Conservation (phyloP, 805 yeast species). For the Wickerhamomyces tratensis region DNA sequence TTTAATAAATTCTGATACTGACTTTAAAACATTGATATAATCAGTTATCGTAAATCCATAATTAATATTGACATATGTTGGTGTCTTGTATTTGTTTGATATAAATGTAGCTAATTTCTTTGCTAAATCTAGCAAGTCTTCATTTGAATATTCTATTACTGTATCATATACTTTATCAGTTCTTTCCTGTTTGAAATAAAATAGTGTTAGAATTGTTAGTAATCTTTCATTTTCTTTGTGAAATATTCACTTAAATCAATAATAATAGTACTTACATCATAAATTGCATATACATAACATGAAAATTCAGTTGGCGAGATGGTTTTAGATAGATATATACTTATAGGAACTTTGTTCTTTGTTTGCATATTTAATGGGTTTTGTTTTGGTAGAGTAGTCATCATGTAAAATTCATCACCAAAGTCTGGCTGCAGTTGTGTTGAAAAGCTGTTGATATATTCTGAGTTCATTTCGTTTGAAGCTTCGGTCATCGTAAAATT, state of each 20-base stretch:
- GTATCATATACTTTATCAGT: conserved; percentile 28
- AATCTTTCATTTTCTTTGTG: not conserved
- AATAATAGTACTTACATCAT: conserved; percentile 17
- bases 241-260: not conserved
- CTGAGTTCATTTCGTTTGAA: not conserved
- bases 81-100: conserved; percentile 28
- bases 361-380: not conserved
- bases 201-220: not conserved
- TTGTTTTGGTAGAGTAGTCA: conserved; percentile 4
- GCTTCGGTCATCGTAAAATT: not conserved
- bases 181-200: conserved; percentile 1
- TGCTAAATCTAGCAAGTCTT: conserved; percentile 30
- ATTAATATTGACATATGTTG: conserved; percentile 35
- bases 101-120: conserved; percentile 32
- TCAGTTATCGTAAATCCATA: conserved; percentile 29
- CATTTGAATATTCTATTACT: conserved; percentile 31
- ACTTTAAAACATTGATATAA: conserved; percentile 19
- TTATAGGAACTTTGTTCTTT: conserved; percentile 22
- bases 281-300: conserved; percentile 33
- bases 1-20: conserved; percentile 21
- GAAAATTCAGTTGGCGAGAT: conserved; percentile 27
- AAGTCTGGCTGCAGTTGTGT: not conserved
- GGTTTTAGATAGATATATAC: conserved; percentile 22
- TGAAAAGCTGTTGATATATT: too few relatives aligned
- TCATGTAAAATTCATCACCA: conserved; percentile 5